Evolutionary conservation across 2,329 filamentous ascomycete genomes (phyloP).

Genomic region (Mollisia scopiformis): DNA sequence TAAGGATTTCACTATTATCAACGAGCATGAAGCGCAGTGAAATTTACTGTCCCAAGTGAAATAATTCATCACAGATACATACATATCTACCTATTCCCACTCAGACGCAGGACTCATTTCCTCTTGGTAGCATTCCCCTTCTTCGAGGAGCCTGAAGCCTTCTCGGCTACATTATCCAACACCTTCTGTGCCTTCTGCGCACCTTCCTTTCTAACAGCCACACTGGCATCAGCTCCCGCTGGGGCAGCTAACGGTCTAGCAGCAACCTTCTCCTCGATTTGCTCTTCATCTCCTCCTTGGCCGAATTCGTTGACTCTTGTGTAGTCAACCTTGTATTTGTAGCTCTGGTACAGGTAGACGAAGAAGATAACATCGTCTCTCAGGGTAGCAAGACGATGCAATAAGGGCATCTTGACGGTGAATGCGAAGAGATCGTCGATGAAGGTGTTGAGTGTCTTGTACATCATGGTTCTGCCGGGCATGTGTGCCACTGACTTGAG

Average conservation of each 20-base stretch:
- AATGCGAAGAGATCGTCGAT: conserved; percentile 99
- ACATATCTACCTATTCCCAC: neutral
- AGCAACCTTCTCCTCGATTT: conserved; percentile 54
- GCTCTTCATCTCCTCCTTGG: conserved; percentile 92
- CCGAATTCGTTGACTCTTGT: conserved; percentile 96
- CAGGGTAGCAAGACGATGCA: conserved; percentile 90
- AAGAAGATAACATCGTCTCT: conserved; percentile 98
- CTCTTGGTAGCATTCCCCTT: conserved; percentile 52
- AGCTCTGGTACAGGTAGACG: conserved; percentile 93
- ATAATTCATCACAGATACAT: neutral
- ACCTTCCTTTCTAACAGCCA: conserved; percentile 35
- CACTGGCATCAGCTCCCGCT: conserved; percentile 24
- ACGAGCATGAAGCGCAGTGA: no score
- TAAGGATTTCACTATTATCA: no score
- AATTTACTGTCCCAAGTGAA: no score
- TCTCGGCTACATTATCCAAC: conserved; percentile 33
- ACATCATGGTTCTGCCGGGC: conserved; percentile 94
- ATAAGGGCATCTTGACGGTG: conserved; percentile 97
- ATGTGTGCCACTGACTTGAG: conserved; percentile 96
- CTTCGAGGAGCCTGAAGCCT: conserved; percentile 52
- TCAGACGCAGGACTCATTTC: conserved; percentile 39
- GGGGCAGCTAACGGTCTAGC: conserved; percentile 38
- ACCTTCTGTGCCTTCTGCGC: conserved; percentile 33
- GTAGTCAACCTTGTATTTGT: conserved; percentile 90
- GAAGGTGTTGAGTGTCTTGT: conserved; percentile 98